These are phyloP conservation scores for Leccinum angustisporum DNA, from an alignment of 1,284 basidiomycete species.

Conservation along the genomic window DNA sequence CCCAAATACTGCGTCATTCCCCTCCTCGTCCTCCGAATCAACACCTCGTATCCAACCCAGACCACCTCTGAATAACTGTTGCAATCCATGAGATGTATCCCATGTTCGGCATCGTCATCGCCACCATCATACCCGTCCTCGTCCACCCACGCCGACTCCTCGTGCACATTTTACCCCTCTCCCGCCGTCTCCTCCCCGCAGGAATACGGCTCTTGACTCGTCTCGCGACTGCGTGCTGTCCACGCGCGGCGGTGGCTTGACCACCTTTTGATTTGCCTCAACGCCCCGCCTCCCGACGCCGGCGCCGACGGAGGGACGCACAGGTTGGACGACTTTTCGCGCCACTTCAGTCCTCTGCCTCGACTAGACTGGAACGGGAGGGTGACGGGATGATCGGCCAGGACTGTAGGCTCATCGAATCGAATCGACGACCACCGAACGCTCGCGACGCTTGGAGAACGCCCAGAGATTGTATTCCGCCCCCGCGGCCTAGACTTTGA, in stretches of 20 bases:
- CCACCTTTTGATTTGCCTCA: slow-evolving; percentile 29
- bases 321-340: slow-evolving; percentile 37
- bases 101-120: slow-evolving; percentile 47
- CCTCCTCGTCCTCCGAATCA: too few relatives aligned
- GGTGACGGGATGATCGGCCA: slow-evolving; percentile 68
- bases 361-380: slow-evolving; percentile 48
- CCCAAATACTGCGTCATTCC: too few relatives aligned
- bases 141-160: slow-evolving; percentile 40
- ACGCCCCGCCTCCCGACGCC: neutral
- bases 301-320: slow-evolving; percentile 32
- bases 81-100: too few relatives aligned
- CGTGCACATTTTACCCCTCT: slow-evolving; percentile 44
- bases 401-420: slow-evolving; percentile 62
- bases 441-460: slow-evolving; percentile 52
- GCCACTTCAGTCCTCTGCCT: slow-evolving; percentile 37
- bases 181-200: slow-evolving; percentile 62
- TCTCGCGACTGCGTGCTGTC: too few relatives aligned
- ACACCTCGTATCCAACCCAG: too few relatives aligned
- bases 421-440: slow-evolving; percentile 37
- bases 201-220: slow-evolving; percentile 67
- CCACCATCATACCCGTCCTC: slow-evolving; percentile 37
- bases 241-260: slow-evolving; percentile 67
- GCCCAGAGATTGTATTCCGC: slow-evolving; percentile 66
- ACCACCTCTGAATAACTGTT: too few relatives aligned
- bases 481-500: slow-evolving; percentile 39